Conservation (phyloP, 805 yeast genomes). For the Candida coleopterorum region DNA sequence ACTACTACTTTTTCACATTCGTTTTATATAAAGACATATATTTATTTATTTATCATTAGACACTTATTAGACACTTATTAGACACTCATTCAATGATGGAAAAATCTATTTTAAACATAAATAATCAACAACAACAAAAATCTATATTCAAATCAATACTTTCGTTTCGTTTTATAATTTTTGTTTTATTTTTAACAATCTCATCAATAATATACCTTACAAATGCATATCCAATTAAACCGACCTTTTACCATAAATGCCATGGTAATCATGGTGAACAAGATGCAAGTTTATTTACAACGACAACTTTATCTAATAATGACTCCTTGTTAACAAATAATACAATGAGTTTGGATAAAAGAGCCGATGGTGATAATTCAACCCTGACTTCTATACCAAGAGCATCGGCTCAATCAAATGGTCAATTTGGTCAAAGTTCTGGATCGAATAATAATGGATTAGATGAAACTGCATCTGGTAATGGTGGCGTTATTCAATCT, state of each 20-base stretch:
- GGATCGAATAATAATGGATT: background rate
- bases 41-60: no score
- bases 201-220: background rate
- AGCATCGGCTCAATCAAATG: background rate
- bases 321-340: background rate
- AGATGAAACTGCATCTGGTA: background rate
- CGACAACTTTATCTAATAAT: background rate
- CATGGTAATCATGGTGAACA: background rate
- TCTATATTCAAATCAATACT: background rate
- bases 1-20: no score
- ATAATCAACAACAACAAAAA: background rate
- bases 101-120: background rate
- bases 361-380: slow-evolving; percentile 8
- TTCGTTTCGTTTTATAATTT: background rate
- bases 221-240: background rate
- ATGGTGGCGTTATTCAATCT: background rate
- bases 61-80: no score
- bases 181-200: background rate
- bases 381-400: background rate
- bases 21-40: background rate
- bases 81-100: background rate
- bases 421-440: background rate
- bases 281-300: background rate
- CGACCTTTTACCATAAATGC: background rate
- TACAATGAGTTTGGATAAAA: background rate